Base-by-base conservation (phyloP, 164 flowering plant genomes). In the Dillenia suffruticosa region DNA sequence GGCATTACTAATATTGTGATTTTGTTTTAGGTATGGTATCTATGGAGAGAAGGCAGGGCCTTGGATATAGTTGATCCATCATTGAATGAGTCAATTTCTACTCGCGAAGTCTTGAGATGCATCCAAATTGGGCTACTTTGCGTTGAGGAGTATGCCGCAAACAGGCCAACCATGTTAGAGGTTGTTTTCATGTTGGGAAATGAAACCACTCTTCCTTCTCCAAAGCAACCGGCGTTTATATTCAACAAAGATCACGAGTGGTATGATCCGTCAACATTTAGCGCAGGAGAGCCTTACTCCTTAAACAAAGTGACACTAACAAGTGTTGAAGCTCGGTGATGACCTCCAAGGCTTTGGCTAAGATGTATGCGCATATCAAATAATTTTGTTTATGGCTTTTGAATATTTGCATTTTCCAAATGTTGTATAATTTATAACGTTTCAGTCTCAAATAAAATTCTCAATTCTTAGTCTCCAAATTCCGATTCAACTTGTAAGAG, bases 61-160 rank as follows among this genome's bases (percentile, higher is more conserved):
- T 44, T 68, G 54, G 67, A 60, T 12, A 45, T 64, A 13, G 65
- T 77, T 1, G 78, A 75, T 40, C 16, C 65, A 12, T 26, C 53
- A 8, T 24, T 75, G 9, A 17, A 44, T 6, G 57, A 57, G 8
- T 58, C 72, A 14, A 57, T 57, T 44, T n/a, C 63, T 14, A 9
- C 54, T 0, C 9, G n/a, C 44, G 70, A 67, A 62, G 73, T 65
- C 11, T 9, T 56, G 44, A 59, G 70, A 57, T 75, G 79, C 63
- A 70, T 75, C 15, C 79, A 75, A 10, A 49, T 78, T 11, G 78
- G 78, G 44, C 61, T 75, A 3, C 44, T 75, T 11, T 78, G 82
- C 10, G 71, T 72, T 9, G 75, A 67, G 71, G 78, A 68, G 57
- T 11, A 24, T 32, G 56, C 67, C 4, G 46, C 15, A 2, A 55